Evolutionary conservation across 1,284 basidiomycete genomes (phyloP).

Genomic region (Apiotrichum mycotoxinovorans): DNA sequence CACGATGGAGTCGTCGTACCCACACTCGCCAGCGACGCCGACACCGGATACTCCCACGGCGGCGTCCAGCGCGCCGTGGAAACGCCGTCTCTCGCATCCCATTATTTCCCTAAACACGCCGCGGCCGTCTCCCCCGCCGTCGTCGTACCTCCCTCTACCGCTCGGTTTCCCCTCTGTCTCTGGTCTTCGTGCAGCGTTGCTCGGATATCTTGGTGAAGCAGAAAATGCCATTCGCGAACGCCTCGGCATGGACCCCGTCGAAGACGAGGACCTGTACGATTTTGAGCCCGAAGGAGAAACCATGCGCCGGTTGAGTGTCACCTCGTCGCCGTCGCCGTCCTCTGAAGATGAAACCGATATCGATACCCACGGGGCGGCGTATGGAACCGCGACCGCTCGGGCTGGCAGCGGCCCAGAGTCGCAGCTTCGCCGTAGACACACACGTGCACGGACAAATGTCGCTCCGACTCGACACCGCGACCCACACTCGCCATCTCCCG

Average conservation of each 20-base stretch:
- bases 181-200: constrained; percentile 40
- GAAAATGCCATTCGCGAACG: constrained; percentile 40
- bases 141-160: constrained; percentile 7
- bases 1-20: neutral
- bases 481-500: neutral
- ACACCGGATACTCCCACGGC: neutral
- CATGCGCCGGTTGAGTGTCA: neutral
- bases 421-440: constrained; percentile 2
- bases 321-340: constrained; percentile 5
- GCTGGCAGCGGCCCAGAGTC: neutral
- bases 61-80: neutral
- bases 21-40: neutral
- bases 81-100: constrained; percentile 7
- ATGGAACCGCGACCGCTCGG: neutral
- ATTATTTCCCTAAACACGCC: neutral
- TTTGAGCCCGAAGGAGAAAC: neutral
- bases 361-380: neutral
- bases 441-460: constrained; percentile 1
- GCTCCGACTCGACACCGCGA: neutral
- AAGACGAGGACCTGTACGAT: neutral
- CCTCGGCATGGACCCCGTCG: constrained; percentile 23
- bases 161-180: constrained; percentile 25
- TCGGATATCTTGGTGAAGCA: constrained; percentile 47
- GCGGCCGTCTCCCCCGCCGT: neutral
- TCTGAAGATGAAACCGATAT: constrained; percentile 21